Base-by-base conservation (phyloP, 2,329 filamentous ascomycete species). In the Fusarium robinianum region DNA sequence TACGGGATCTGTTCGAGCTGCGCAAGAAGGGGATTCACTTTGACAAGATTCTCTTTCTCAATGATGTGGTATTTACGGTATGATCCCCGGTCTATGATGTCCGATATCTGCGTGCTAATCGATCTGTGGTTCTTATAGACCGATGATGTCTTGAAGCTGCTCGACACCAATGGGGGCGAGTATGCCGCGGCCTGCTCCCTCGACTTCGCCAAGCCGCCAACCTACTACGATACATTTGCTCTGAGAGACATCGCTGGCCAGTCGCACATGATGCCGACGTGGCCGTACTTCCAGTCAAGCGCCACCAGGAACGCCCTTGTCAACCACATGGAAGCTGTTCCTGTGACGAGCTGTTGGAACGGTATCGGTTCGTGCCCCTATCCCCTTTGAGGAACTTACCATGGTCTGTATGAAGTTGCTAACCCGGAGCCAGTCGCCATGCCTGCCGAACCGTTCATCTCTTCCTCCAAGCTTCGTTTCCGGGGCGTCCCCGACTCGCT, bases 401-500 rank as follows among this genome's bases (percentile, higher is more conserved):
- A 14, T 29, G 11, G 12, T 27, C 12, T 3, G 7, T 9, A 19
- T 3, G 10, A 22, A 10, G 18, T 33, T 5, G 11, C 47, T 57
- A 17, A 56, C 41, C 7, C 37, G 2, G 22, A 21, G 12, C 1
- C 32, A 71, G 71, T 74, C 7, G 72, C 69, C 21, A 78, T 83
- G 69, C 73, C 78, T 15, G 74, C 79, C 1, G 68, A 71, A 7
- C 78, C 81, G 1, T 84, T 84, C 59, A 74, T 80, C 51, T 69
- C 68, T 2, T 62, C 66, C 2, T 60, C 61, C 3, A 55, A 59
- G 31, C 63, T 88, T 0, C 72, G 69, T n/a, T 88, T 88, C 65
- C 80, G 85, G 8, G 84, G 76, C 5, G 73, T 87, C 15, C 62
- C 79, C 0, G 84, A 88, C 59, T 76, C 74, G 4, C 77, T 92